Conservation (phyloP, 805 yeast genomes). For the Torulaspora microellipsoides region DNA sequence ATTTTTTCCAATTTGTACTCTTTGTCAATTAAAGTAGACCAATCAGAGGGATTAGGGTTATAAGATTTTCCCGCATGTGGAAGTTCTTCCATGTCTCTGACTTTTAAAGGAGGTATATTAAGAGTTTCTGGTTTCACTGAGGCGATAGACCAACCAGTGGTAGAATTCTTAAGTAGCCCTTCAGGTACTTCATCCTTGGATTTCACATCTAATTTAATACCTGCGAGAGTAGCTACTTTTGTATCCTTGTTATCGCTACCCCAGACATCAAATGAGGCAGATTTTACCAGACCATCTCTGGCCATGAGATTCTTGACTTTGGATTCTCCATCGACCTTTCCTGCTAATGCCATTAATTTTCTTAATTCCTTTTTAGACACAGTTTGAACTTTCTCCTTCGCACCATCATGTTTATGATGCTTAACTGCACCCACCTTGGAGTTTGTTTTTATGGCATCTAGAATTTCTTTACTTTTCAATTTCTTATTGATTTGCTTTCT, state of each 20-base stretch:
- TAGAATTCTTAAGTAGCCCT: constrained; percentile 37
- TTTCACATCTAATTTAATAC: constrained; percentile 24
- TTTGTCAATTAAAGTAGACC: constrained; percentile 66
- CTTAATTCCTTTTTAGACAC: constrained; percentile 60
- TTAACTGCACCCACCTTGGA: constrained; percentile 72
- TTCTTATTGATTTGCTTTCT: constrained; percentile 39
- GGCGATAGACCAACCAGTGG: constrained; percentile 49
- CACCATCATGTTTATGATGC: constrained; percentile 35
- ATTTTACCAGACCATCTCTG: constrained; percentile 57
- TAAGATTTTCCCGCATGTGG: constrained; percentile 88
- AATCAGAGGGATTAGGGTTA: constrained; percentile 79
- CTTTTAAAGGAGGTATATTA: constrained; percentile 46
- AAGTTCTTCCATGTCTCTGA: constrained; percentile 45
- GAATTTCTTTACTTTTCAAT: constrained; percentile 63
- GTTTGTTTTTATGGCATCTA: constrained; percentile 48
- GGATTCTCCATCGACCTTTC: constrained; percentile 56
- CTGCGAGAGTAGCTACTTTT: constrained; percentile 27
- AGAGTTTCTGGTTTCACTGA: constrained; percentile 53
- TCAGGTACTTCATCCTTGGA: constrained; percentile 36
- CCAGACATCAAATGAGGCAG: constrained; percentile 69
- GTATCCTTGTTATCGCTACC: constrained; percentile 27
- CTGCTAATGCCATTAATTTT: constrained; percentile 70
- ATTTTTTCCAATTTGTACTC: constrained; percentile 65
- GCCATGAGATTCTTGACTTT: constrained; percentile 45
- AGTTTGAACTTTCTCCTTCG: constrained; percentile 50